Evolutionary conservation across 108 stramenopile genomes (phyloP).

Genomic region (Bacterosira constricta): DNA sequence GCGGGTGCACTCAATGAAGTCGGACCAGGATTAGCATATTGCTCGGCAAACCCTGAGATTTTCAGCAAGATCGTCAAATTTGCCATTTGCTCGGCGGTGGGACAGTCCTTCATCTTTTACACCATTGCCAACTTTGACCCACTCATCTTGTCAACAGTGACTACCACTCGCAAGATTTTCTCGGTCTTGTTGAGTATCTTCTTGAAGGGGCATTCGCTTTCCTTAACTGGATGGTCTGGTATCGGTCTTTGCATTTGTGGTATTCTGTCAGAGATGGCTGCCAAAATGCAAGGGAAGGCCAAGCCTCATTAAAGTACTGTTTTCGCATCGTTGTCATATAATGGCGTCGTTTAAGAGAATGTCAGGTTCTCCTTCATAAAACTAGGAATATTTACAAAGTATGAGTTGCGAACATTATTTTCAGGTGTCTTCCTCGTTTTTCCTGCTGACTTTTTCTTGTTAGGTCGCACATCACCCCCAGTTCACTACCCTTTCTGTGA

Average conservation of each 20-base stretch:
- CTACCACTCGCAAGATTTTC: conserved; percentile 99
- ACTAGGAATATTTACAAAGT: not conserved
- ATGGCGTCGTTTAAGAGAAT: not conserved
- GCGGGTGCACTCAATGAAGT: conserved; percentile 77
- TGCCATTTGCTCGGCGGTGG: conserved; percentile 92
- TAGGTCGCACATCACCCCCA: no score
- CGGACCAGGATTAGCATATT: conserved; percentile 71
- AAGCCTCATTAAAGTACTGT: conserved; percentile 48
- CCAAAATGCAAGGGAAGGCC: conserved; percentile 61
- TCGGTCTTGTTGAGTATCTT: conserved; percentile 92
- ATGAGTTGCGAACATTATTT: no score
- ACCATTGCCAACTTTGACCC: conserved; percentile 98
- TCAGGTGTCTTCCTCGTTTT: no score
- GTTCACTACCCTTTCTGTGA: no score
- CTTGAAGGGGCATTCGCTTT: conserved; percentile 89
- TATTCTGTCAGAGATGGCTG: conserved; percentile 85
- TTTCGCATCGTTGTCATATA: not conserved
- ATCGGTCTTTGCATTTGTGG: conserved; percentile 86
- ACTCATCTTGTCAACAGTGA: conserved; percentile 94
- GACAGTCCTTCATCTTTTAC: conserved; percentile 99
- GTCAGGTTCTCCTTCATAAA: not conserved
- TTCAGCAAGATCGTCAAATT: conserved; percentile 89
- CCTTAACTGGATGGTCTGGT: conserved; percentile 86
- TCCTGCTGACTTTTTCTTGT: no score
- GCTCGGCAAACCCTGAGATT: conserved; percentile 86